Evolutionary conservation across 805 yeast species (phyloP).

Genomic region (Candida easanensis): DNA sequence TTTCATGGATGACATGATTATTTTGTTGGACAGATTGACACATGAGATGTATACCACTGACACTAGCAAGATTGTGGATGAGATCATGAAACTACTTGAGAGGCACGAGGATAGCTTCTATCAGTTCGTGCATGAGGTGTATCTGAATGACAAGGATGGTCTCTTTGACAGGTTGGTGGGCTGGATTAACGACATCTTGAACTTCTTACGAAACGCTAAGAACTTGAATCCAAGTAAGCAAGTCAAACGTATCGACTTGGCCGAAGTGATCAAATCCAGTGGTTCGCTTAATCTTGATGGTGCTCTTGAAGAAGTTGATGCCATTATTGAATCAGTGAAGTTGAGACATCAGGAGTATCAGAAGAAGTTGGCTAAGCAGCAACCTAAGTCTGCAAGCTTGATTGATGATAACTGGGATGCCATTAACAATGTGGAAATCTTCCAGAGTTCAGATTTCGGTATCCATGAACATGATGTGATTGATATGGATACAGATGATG

Average conservation of each 20-base stretch:
- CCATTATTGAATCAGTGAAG: slow-evolving; percentile 35
- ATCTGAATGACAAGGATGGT: slow-evolving; percentile 67
- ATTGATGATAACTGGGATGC: slow-evolving; percentile 41
- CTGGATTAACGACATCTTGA: slow-evolving; percentile 72
- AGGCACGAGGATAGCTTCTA: slow-evolving; percentile 73
- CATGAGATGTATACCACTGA: slow-evolving; percentile 50
- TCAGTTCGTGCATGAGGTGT: slow-evolving; percentile 77
- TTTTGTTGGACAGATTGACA: slow-evolving; percentile 47
- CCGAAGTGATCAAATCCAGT: slow-evolving; percentile 28
- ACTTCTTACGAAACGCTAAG: slow-evolving; percentile 62
- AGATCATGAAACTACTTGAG: slow-evolving; percentile 61
- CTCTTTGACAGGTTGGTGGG: slow-evolving; percentile 67
- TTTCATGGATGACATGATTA: slow-evolving; percentile 66
- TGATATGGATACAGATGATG: slow-evolving; percentile 32
- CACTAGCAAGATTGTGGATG: slow-evolving; percentile 62
- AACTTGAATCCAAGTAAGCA: slow-evolving; percentile 24
- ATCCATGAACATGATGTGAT: slow-evolving; percentile 46
- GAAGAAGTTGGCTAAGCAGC: slow-evolving; percentile 24
- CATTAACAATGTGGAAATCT: slow-evolving; percentile 40
- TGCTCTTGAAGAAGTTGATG: slow-evolving; percentile 37
- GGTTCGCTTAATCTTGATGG: slow-evolving; percentile 26
- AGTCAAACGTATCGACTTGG: slow-evolving; percentile 44
- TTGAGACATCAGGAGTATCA: slow-evolving; percentile 33
- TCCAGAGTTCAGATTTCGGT: slow-evolving; percentile 46
- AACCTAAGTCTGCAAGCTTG: slow-evolving; percentile 16